Evolutionary conservation across 1,284 basidiomycete genomes (phyloP).

Genomic region (Trichosporon sp.): DNA sequence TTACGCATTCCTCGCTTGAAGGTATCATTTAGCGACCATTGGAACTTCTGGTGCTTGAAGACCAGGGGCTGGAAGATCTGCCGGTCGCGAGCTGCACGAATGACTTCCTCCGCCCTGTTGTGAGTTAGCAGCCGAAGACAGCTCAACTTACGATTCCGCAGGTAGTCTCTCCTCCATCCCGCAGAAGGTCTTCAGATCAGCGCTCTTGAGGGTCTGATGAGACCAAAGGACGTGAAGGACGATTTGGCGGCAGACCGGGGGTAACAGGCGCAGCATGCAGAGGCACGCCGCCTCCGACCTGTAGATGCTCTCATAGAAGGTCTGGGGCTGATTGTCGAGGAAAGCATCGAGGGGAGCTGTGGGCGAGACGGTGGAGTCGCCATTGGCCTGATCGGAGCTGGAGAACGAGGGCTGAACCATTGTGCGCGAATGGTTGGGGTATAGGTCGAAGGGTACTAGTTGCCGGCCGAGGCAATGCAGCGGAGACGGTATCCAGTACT

Average conservation of each 20-base stretch:
- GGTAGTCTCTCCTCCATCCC: conserved; percentile 52
- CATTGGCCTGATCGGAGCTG: conserved; percentile 17
- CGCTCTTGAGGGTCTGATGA: conserved; percentile 64
- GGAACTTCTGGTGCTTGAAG: conserved; percentile 52
- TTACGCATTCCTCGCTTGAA: conserved; percentile 77
- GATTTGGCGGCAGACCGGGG: conserved; percentile 80
- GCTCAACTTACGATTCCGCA: conserved; percentile 26
- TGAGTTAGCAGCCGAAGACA: conserved; percentile 1
- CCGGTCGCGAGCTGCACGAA: conserved; percentile 63
- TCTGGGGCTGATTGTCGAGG: conserved; percentile 78
- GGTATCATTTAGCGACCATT: conserved; percentile 62
- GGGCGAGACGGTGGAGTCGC: conserved; percentile 23
- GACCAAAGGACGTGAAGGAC: conserved; percentile 91
- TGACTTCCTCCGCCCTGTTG: conserved; percentile 62
- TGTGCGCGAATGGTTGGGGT: conserved; percentile 9
- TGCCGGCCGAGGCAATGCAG: background rate
- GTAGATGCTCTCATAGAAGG: conserved; percentile 77
- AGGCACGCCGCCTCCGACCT: conserved; percentile 86
- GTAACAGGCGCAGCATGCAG: conserved; percentile 84
- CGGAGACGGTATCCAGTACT: background rate
- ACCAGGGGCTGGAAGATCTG: conserved; percentile 61
- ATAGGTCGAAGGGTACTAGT: background rate
- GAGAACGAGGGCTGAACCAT: conserved; percentile 45
- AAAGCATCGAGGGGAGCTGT: conserved; percentile 58
- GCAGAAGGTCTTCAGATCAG: conserved; percentile 79